Base-by-base conservation (phyloP, 768 basidiomycete genomes). In the Strobilomyces confusus region DNA sequence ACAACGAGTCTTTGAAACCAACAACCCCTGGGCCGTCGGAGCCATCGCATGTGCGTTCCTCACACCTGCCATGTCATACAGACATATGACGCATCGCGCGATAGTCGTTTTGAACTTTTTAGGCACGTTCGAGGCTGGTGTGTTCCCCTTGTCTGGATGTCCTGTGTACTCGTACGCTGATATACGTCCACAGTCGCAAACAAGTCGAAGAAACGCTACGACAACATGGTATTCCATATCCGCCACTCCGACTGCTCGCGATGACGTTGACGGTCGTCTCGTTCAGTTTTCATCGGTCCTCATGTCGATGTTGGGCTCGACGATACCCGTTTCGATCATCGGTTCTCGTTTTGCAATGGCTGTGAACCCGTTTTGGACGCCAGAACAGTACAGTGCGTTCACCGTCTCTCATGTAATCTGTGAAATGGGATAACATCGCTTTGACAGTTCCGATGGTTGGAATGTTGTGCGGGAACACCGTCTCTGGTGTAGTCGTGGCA, bases 401-500 rank as follows among this genome's bases (percentile, higher is more conserved):
- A 37, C 36, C 23, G 1, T 30, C 5, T 30, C 5, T 22, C 12
- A 20, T 23, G 29, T 20, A 14, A 13, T 22, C 32, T 13, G 9
- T 22, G 2, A n/a, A 30, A 9, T 34, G 12, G n/a, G 8, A 40
- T 56, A 14, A 56, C 52, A 7, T 60, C 46, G 19, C 25, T 40
- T 34, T 43, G 26, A 46, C 55, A 91, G 89, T 92, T 48, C 90
- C 88, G 6, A 81, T 92, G 48, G 77, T 91, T 9, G 90, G 92
- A 8, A 94, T 93, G 92, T 74, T 93, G 3, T 86, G 89, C 37
- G 91, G 91, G 2, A 82, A 80, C 50, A 84, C 89, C 1, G 86
- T 94, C 48, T 84, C 86, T 0, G 82, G 84, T 1, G 80, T 93
- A 8, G 84, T 89, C 2, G 80, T 94, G 0, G 77, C 84, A 3